phyloP scores from a whole-genome alignment of 2,329 filamentous ascomycete genomes.

The Alternaria gansuensis region DNA sequence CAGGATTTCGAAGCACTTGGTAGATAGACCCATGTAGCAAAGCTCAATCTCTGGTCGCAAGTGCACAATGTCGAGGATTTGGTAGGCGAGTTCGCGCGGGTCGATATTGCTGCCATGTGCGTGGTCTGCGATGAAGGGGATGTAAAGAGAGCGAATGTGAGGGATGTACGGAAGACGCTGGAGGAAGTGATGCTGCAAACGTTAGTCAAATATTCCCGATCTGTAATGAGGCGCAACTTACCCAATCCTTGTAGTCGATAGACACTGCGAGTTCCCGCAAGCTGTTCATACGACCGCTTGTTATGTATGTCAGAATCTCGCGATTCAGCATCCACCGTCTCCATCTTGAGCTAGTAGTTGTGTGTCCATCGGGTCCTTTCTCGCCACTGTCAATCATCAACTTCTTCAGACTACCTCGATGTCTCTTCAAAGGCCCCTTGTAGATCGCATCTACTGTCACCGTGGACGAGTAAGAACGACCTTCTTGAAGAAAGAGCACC shows the following conservation, averaged over 20 bases:
- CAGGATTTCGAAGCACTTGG: constrained; percentile 83
- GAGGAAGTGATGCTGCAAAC: constrained; percentile 75
- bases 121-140: constrained; percentile 72
- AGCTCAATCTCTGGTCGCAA: constrained; percentile 78
- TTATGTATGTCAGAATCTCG: constrained; percentile 76
- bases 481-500: constrained; percentile 78
- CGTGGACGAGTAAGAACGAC: constrained; percentile 61
- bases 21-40: constrained; percentile 78
- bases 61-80: constrained; percentile 80
- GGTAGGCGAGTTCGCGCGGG: constrained; percentile 74
- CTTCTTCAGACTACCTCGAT: constrained; percentile 74
- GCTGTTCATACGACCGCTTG: constrained; percentile 76
- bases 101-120: constrained; percentile 65
- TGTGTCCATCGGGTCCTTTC: constrained; percentile 57
- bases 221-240: constrained; percentile 55
- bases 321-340: constrained; percentile 74
- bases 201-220: constrained; percentile 19
- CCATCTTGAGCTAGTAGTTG: constrained; percentile 60
- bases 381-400: constrained; percentile 77
- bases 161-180: constrained; percentile 75
- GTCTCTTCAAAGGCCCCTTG: constrained; percentile 72
- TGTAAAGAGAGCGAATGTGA: constrained; percentile 74
- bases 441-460: constrained; percentile 77
- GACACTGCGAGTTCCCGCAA: constrained; percentile 76
- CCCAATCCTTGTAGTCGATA: constrained; percentile 81